A percentile compares a stretch with the other conserved stretches of the same genome.
Evolutionary conservation across 371 early-diverging fungal genomes (phyloP).

Genomic region (Fennellomyces sp.): DNA sequence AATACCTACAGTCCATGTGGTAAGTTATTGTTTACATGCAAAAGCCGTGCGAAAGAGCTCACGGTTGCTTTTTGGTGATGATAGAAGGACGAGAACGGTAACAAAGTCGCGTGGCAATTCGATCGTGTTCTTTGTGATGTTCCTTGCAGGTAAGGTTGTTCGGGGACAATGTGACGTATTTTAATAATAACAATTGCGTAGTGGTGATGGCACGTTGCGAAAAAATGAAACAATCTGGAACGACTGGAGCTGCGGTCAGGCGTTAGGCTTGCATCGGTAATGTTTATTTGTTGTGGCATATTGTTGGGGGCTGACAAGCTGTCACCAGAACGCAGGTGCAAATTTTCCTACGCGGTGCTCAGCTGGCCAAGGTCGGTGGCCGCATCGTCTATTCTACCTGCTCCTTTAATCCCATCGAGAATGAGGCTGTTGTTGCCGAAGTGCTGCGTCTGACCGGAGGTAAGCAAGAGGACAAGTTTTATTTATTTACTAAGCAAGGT

Average conservation of each 20-base stretch:
- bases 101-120: constrained; percentile 64
- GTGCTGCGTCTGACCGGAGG: constrained; percentile 69
- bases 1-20: constrained; percentile 82
- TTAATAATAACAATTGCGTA: constrained; percentile 17
- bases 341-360: constrained; percentile 88
- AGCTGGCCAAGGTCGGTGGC: constrained; percentile 92
- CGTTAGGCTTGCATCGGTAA: constrained; percentile 81
- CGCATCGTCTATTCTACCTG: constrained; percentile 99
- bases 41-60: background rate
- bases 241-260: constrained; percentile 81
- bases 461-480: constrained; percentile 3
- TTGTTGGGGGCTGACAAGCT: background rate
- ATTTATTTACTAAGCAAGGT: background rate
- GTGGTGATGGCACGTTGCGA: constrained; percentile 98
- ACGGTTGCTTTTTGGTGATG: background rate
- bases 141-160: constrained; percentile 72
- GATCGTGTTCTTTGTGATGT: constrained; percentile 98
- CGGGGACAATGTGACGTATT: background rate
- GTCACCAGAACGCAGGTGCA: constrained; percentile 73
- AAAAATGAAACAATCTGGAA: constrained; percentile 95
- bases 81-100: constrained; percentile 14
- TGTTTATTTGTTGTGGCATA: background rate
- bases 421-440: constrained; percentile 95
- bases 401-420: constrained; percentile 97
- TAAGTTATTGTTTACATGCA: constrained; percentile 5